Conservation (phyloP, 148 eudicot species). For the Chenopodium suecicum region DNA sequence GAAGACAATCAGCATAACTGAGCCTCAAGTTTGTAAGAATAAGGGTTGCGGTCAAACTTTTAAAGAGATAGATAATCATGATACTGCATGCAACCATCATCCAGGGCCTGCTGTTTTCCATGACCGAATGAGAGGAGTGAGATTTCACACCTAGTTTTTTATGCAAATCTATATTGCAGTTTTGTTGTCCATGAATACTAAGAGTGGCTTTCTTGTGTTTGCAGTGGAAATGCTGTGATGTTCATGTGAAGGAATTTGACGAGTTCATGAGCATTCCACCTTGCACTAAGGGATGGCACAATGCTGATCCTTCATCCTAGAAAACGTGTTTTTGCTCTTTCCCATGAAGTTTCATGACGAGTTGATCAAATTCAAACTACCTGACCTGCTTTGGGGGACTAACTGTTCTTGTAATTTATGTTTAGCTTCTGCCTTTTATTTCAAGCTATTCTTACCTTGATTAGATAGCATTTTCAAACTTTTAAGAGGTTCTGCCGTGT, state of each 20-base stretch:
- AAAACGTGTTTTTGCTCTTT: slow-evolving; percentile 5
- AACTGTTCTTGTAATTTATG: not conserved
- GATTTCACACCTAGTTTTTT: slow-evolving; percentile 18
- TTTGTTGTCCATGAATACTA: slow-evolving; percentile 2
- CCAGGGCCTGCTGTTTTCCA: slow-evolving; percentile 95
- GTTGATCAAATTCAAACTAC: not conserved
- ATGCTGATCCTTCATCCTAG: slow-evolving; percentile 60
- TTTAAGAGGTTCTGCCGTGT: not conserved
- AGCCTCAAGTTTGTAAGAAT: slow-evolving; percentile 81
- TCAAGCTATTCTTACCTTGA: not conserved
- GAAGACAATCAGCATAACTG: slow-evolving; percentile 55
- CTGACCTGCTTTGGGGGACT: not conserved
- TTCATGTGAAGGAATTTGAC: slow-evolving; percentile 94
- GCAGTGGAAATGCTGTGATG: slow-evolving; percentile 97
- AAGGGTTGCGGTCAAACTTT: slow-evolving; percentile 88
- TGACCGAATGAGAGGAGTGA: slow-evolving; percentile 90
- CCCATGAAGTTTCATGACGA: slow-evolving; percentile 16
- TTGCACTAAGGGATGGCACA: slow-evolving; percentile 94
- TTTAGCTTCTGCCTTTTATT: not conserved
- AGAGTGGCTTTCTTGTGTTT: slow-evolving; percentile 19
- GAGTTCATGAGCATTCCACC: slow-evolving; percentile 92
- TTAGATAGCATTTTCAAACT: not conserved
- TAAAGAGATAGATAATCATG: slow-evolving; percentile 80
- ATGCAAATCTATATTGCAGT: not conserved
- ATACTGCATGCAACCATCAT: slow-evolving; percentile 77